A percentile compares a stretch with the other conserved stretches of the same genome.
These are phyloP conservation scores for Lathyrus sativus DNA, from an alignment of 306 rosid species.

Conservation along the genomic window DNA sequence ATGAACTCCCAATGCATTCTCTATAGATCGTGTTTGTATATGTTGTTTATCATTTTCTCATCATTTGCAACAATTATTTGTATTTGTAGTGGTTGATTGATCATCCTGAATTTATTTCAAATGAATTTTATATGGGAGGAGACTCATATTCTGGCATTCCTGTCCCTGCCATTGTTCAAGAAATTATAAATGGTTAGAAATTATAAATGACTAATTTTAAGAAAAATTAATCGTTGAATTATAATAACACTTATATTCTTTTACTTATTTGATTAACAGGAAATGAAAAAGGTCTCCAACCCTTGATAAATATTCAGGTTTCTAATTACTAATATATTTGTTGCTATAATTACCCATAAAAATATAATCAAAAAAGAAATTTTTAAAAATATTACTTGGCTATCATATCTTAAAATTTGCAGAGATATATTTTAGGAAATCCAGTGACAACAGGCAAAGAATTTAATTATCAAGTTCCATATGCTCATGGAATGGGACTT, in stretches of 20 bases:
- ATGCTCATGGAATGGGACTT: constrained; percentile 65
- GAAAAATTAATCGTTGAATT: background rate
- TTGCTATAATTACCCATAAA: background rate
- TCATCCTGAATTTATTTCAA: constrained; percentile 60
- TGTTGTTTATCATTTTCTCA: too few species aligned
- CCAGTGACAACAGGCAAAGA: constrained; percentile 14
- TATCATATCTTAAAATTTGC: background rate
- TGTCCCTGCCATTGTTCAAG: constrained; percentile 51
- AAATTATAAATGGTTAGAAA: constrained; percentile 59
- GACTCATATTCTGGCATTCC: constrained; percentile 75
- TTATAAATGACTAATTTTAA: background rate
- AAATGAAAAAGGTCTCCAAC: constrained; percentile 48
- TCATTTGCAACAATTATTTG: constrained; percentile 1
- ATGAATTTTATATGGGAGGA: constrained; percentile 59
- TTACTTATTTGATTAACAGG: constrained; percentile 40
- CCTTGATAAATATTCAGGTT: constrained; percentile 51
- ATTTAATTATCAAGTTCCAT: constrained; percentile 22
- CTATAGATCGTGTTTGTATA: too few species aligned
- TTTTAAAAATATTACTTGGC: too few species aligned
- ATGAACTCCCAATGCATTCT: too few species aligned
- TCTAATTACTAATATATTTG: too few species aligned
- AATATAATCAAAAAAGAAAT: background rate
- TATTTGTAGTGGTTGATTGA: constrained; percentile 66
- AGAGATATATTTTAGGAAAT: constrained; percentile 74
- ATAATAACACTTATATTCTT: background rate